Evolutionary conservation across 345 rosid genomes (phyloP).

Genomic region (Psidium friedrichsthalianum): DNA sequence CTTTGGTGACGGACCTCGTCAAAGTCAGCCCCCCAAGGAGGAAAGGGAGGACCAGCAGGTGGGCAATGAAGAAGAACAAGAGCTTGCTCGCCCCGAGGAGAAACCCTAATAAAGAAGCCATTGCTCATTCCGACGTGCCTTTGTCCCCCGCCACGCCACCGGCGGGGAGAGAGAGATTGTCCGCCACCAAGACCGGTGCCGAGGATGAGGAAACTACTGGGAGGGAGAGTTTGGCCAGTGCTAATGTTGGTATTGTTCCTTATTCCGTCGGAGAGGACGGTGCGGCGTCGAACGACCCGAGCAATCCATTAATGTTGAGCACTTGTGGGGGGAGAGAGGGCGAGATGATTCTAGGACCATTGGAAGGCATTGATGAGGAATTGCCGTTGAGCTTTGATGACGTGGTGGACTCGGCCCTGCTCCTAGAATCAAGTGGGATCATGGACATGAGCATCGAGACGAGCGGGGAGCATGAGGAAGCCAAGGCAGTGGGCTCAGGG

Average conservation of each 20-base stretch:
- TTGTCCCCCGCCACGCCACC: neutral
- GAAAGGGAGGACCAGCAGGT: slow-evolving; percentile 12
- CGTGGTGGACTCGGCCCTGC: neutral
- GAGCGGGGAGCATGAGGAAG: neutral
- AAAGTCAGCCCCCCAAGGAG: slow-evolving; percentile 1
- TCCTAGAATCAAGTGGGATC: neutral
- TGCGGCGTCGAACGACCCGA: neutral
- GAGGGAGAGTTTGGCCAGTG: neutral
- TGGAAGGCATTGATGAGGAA: neutral
- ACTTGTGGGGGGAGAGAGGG: neutral
- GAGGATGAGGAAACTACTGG: neutral
- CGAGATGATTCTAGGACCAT: neutral
- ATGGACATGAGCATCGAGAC: neutral
- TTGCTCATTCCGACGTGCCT: neutral
- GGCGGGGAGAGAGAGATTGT: neutral
- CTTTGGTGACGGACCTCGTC: neutral
- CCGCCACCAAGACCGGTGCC: neutral
- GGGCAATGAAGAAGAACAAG: slow-evolving; percentile 11
- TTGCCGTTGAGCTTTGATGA: neutral
- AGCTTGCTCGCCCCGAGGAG: neutral
- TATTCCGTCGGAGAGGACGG: neutral
- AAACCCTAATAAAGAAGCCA: neutral
- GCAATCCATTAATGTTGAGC: neutral
- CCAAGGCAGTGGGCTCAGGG: neutral
- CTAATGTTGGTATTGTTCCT: neutral